Percentiles rank a stretch among this genome's conserved stretches.
phyloP scores from a whole-genome alignment of 768 basidiomycete species.

The Boletales sp. region DNA sequence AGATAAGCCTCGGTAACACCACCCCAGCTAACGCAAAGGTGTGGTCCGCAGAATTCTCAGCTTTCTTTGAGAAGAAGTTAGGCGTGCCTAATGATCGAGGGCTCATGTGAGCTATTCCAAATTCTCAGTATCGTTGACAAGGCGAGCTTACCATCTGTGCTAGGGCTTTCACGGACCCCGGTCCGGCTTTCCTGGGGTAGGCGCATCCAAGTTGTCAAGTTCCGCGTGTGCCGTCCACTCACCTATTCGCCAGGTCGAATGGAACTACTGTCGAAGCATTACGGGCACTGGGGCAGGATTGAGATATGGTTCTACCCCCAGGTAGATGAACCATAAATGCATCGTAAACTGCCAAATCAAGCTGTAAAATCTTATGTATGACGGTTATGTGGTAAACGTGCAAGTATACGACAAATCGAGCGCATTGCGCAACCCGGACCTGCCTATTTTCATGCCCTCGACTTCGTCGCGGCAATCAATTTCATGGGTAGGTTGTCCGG shows the following conservation, averaged over 20 bases:
- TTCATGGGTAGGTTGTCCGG: too few species aligned
- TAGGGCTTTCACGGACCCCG: conserved; percentile 28
- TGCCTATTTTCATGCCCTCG: too few species aligned
- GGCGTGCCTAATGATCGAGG: conserved; percentile 49
- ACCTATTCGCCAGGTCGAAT: conserved; percentile 2
- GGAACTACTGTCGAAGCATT: conserved; percentile 14
- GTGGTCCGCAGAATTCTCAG: conserved; percentile 55
- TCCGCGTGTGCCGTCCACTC: neutral
- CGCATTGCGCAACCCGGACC: neutral
- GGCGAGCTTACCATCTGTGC: neutral
- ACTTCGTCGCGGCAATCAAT: too few species aligned
- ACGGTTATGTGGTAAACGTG: neutral
- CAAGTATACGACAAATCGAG: neutral
- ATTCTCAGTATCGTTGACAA: neutral
- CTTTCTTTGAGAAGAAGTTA: conserved; percentile 53
- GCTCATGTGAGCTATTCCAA: conserved; percentile 45
- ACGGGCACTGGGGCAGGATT: conserved; percentile 1
- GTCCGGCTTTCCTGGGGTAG: conserved; percentile 24
- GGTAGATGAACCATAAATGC: neutral
- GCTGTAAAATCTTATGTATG: neutral
- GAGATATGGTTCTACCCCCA: neutral
- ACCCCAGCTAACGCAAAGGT: conserved; percentile 41
- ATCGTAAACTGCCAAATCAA: neutral
- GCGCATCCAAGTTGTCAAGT: neutral
- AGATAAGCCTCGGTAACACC: conserved; percentile 60